Percentiles rank a stretch among this genome's conserved stretches.
Evolutionary conservation across 1,139 yeast species (phyloP).

Genomic region (Sporopachydermia cereana): DNA sequence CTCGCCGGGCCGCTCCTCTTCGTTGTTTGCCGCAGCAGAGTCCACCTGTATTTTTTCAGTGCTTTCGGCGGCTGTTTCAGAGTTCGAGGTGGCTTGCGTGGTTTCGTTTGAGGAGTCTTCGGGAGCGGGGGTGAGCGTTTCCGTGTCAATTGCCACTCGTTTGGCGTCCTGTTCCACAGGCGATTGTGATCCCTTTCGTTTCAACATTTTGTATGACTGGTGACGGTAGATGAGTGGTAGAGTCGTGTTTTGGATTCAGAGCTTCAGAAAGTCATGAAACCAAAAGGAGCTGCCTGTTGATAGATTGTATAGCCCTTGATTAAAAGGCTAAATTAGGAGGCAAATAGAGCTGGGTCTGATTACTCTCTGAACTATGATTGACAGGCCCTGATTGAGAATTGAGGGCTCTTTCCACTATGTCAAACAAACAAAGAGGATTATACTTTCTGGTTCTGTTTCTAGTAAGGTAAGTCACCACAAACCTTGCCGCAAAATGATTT

Average conservation of each 20-base stretch:
- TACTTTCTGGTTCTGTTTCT: too few species aligned
- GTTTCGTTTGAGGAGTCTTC: conserved; percentile 14
- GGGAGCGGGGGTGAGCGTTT: conserved; percentile 24
- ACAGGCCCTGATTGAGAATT: too few species aligned
- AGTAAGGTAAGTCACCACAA: too few species aligned
- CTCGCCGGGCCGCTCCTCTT: not conserved
- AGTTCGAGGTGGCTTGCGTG: not conserved
- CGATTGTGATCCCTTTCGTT: conserved; percentile 57
- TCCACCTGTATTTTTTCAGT: not conserved
- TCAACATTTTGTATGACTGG: conserved; percentile 32
- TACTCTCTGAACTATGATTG: too few species aligned
- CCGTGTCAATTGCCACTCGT: conserved; percentile 62
- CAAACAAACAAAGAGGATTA: too few species aligned
- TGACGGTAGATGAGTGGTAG: too few species aligned
- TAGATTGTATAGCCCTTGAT: too few species aligned
- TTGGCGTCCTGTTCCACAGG: conserved; percentile 30
- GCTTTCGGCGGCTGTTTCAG: not conserved
- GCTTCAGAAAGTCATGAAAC: not conserved
- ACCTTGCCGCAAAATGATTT: too few species aligned
- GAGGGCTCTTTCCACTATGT: too few species aligned
- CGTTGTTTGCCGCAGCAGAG: not conserved
- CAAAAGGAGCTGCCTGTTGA: not conserved
- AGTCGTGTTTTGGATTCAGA: too few species aligned
- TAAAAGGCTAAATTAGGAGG: too few species aligned
- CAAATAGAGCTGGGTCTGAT: too few species aligned